phyloP scores from a whole-genome alignment of 805 yeast genomes.

The Grigorovia jiainica region DNA sequence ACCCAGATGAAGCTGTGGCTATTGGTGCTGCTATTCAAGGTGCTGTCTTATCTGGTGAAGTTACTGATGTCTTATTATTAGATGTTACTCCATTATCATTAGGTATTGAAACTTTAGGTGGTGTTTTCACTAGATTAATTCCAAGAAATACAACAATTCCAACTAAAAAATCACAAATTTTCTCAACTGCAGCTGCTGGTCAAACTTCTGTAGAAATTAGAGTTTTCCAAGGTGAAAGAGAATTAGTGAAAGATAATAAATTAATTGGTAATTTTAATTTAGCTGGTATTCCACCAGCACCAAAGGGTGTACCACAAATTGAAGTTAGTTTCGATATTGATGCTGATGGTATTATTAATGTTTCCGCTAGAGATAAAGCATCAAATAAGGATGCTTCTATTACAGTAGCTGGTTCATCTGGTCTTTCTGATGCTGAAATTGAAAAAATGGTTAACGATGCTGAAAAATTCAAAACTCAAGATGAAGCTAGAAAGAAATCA shows the following conservation, averaged over 20 bases:
- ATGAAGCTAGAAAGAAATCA: constrained; percentile 75
- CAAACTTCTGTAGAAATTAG: constrained; percentile 95
- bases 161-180: constrained; percentile 91
- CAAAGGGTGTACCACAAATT: constrained; percentile 77
- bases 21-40: constrained; percentile 98
- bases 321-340: constrained; percentile 91
- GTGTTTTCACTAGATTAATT: constrained; percentile 86
- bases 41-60: constrained; percentile 92
- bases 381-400: constrained; percentile 89
- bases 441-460: constrained; percentile 88
- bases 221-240: constrained; percentile 99
- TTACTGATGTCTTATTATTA: constrained; percentile 78
- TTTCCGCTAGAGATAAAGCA: constrained; percentile 87
- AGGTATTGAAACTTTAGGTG: constrained; percentile 97
- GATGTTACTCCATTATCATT: constrained; percentile 82
- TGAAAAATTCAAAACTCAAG: constrained; percentile 79
- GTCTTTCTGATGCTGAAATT: constrained; percentile 81
- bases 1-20: constrained; percentile 92
- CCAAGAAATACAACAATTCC: constrained; percentile 93
- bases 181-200: constrained; percentile 94
- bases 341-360: constrained; percentile 96
- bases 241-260: constrained; percentile 94
- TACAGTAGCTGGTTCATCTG: constrained; percentile 94
- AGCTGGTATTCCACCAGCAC: constrained; percentile 81
- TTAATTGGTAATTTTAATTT: constrained; percentile 93